These are phyloP conservation scores for Agaricus blazei DNA, from an alignment of 768 basidiomycete genomes.

Conservation along the genomic window DNA sequence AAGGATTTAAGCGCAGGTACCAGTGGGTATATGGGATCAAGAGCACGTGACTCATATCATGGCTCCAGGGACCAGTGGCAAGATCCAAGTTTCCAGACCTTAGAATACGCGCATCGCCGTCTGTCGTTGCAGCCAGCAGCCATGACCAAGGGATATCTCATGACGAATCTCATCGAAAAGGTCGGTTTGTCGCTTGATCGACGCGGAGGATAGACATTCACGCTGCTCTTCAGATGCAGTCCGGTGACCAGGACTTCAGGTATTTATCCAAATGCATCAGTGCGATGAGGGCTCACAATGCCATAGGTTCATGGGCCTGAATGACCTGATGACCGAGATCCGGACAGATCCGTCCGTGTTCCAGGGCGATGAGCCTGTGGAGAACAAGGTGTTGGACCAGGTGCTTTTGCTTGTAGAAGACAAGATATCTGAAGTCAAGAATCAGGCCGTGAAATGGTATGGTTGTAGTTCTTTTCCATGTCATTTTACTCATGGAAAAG, in stretches of 20 bases:
- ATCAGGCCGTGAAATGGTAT: constrained; percentile 93
- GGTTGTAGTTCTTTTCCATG: constrained; percentile 14
- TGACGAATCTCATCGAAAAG: constrained; percentile 84
- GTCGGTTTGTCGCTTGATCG: constrained; percentile 23
- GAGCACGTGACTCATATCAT: constrained; percentile 6
- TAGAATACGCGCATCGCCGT: background rate
- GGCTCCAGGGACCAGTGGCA: background rate
- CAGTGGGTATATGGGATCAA: background rate
- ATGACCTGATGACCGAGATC: constrained; percentile 89
- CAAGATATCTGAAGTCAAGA: constrained; percentile 97
- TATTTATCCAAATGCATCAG: constrained; percentile 26
- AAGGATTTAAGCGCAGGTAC: too few relatives aligned
- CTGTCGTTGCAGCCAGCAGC: constrained; percentile 1
- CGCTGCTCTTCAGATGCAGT: constrained; percentile 62
- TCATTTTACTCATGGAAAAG: constrained; percentile 5
- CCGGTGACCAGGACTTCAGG: constrained; percentile 89
- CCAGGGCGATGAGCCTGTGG: constrained; percentile 78
- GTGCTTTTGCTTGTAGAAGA: constrained; percentile 88
- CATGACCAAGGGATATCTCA: constrained; percentile 83
- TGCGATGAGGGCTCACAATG: constrained; percentile 10
- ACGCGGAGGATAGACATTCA: too few relatives aligned
- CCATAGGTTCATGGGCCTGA: constrained; percentile 92
- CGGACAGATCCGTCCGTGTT: constrained; percentile 72
- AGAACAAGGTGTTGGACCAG: constrained; percentile 78
- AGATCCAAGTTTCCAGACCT: too few relatives aligned